Percentiles rank a stretch among this genome's conserved stretches.
These are phyloP conservation scores for Alternaria panax DNA, from an alignment of 2,329 filamentous ascomycete species.

Conservation along the genomic window DNA sequence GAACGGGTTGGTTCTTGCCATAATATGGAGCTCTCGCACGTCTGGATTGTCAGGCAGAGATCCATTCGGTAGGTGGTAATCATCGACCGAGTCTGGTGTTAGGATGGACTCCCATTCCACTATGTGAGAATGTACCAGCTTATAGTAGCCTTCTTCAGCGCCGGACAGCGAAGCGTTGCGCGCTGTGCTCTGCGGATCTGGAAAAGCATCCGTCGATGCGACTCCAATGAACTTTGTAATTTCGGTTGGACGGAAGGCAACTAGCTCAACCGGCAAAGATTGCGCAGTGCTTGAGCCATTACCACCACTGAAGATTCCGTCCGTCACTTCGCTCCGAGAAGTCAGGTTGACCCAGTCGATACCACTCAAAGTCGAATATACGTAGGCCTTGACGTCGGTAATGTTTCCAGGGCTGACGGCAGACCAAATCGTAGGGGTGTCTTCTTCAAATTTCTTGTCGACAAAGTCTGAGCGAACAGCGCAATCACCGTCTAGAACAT, in stretches of 20 bases:
- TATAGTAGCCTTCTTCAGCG: slow-evolving; percentile 62
- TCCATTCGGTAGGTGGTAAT: slow-evolving; percentile 65
- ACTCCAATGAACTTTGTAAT: slow-evolving; percentile 73
- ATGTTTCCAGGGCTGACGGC: slow-evolving; percentile 70
- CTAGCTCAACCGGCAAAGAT: slow-evolving; percentile 61
- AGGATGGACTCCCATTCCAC: slow-evolving; percentile 69
- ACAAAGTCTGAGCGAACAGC: slow-evolving; percentile 70
- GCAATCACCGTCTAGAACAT: slow-evolving; percentile 71
- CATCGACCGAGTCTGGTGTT: slow-evolving; percentile 68
- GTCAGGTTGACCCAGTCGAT: slow-evolving; percentile 55
- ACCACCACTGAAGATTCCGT: slow-evolving; percentile 56
- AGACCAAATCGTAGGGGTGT: slow-evolving; percentile 65
- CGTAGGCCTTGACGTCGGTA: slow-evolving; percentile 67
- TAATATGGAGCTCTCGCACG: slow-evolving; percentile 65
- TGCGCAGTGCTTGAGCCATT: slow-evolving; percentile 73
- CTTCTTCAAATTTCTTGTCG: slow-evolving; percentile 62
- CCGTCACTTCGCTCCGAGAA: slow-evolving; percentile 55
- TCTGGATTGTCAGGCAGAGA: slow-evolving; percentile 64
- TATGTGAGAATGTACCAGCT: slow-evolving; percentile 63
- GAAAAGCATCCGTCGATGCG: slow-evolving; percentile 73
- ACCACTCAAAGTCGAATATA: slow-evolving; percentile 61
- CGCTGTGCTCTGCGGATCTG: slow-evolving; percentile 63
- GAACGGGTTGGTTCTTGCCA: slow-evolving; percentile 63
- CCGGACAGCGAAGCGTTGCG: slow-evolving; percentile 62
- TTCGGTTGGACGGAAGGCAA: slow-evolving; percentile 60